Evolutionary conservation across 257 asterid species (phyloP), one percentile per base, ranked within the genome.

Genomic region (Leptodermis oblonga): DNA sequence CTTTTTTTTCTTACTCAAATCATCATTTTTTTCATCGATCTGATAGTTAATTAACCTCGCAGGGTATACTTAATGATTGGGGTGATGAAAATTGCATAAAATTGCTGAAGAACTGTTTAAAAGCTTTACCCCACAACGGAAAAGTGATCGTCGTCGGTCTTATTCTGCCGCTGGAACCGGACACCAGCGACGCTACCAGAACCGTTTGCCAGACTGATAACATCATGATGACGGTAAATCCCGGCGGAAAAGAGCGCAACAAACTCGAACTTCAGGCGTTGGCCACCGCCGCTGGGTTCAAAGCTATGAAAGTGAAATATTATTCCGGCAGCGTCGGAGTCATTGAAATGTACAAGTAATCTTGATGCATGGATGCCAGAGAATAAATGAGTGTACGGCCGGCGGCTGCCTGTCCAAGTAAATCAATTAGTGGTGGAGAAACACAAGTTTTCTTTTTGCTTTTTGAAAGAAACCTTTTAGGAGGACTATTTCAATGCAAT

Each of bases 51-150:
- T 49, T n/a, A n/a, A 49, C 4, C 5, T 52, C 18, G 26, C 37
- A 55, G 62, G 62, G 62, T 22, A 34, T 55, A 18, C 37, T 55
- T 55, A 33, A 55, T 25, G 62, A 55, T 55, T 55, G 62, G 62
- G 15, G 36, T 6, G 34, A 55, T 26, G 62, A 55, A 7, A 18
- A 55, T 6, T 55, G 62, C 62, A 4, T 55, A 18, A 23, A 55
- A 31, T 5, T 55, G 10, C 62, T 55, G 5, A 55, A 7, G 17
- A 55, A 55, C 36, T 55, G 62, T 55, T 31, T n/a, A 7, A 55
- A 55, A 15, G 37, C 62, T 3, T 4, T 55, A 11, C 62, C 62
- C 15, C 34, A 9, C 6, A 55, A 55, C 8, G 62, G 62, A 22
- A 55, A 55, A 55, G 36, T 55, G 62, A 55, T 55, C 62, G 62